A percentile compares a stretch with the other conserved stretches of the same genome.
Evolutionary conservation across 2,329 filamentous ascomycete species (phyloP).

Genomic region (Ophiostoma perfectum): DNA sequence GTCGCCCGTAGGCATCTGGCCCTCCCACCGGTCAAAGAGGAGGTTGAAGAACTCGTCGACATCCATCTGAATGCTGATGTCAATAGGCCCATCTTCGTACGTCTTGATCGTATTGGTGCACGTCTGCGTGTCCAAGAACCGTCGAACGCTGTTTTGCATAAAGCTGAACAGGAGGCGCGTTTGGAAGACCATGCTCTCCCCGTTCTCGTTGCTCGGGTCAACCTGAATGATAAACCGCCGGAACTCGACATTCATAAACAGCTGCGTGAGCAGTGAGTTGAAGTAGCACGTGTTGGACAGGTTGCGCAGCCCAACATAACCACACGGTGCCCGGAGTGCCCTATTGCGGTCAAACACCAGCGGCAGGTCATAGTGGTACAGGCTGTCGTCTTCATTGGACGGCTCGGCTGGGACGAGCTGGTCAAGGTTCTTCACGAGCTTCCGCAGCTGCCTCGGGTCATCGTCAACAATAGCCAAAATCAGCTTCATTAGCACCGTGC

Average conservation of each 20-base stretch:
- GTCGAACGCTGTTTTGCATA: slow-evolving; percentile 77
- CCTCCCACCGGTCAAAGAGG: slow-evolving; percentile 85
- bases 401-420: slow-evolving; percentile 47
- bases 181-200: slow-evolving; percentile 65
- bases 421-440: slow-evolving; percentile 48
- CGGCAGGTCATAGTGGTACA: slow-evolving; percentile 57
- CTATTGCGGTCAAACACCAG: slow-evolving; percentile 60
- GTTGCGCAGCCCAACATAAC: slow-evolving; percentile 86
- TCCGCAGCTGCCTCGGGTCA: slow-evolving; percentile 43
- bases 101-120: slow-evolving; percentile 74
- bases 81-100: slow-evolving; percentile 76
- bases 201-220: slow-evolving; percentile 46
- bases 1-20: slow-evolving; percentile 62
- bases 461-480: slow-evolving; percentile 53
- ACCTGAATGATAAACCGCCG: slow-evolving; percentile 72
- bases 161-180: slow-evolving; percentile 77
- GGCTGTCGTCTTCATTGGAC: slow-evolving; percentile 37
- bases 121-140: slow-evolving; percentile 64
- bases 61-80: slow-evolving; percentile 90
- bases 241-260: slow-evolving; percentile 93
- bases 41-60: slow-evolving; percentile 97
- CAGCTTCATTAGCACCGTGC: slow-evolving; percentile 56
- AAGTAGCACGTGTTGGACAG: slow-evolving; percentile 95
- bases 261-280: slow-evolving; percentile 87
- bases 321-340: slow-evolving; percentile 67